A percentile compares a stretch with the other conserved stretches of the same genome.
phyloP scores from a whole-genome alignment of 768 basidiomycete species.

The Agaricus blazei region DNA sequence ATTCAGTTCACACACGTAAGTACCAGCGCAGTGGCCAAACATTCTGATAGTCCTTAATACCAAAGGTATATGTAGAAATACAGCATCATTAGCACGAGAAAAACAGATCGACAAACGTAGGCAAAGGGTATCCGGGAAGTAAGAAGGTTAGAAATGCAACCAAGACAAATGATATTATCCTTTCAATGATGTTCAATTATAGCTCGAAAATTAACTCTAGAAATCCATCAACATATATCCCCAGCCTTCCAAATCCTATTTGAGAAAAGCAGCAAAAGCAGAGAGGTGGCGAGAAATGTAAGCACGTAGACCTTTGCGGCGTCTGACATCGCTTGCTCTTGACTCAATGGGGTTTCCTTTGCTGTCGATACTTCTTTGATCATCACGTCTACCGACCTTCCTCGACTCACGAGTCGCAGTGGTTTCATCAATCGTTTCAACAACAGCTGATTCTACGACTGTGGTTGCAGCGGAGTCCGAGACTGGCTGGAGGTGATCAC shows the following conservation, averaged over 20 bases:
- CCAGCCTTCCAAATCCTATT: constrained; percentile 4
- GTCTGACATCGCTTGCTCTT: background rate
- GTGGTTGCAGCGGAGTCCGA: background rate
- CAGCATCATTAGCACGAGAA: background rate
- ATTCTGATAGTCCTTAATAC: background rate
- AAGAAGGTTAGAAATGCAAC: background rate
- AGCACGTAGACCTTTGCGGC: constrained; percentile 5
- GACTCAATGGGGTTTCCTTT: constrained; percentile 4
- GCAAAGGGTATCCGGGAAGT: background rate
- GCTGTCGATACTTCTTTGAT: constrained; percentile 10
- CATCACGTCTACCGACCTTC: background rate
- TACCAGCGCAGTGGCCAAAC: background rate
- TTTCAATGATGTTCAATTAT: background rate
- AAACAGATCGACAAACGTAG: background rate
- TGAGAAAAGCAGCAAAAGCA: constrained; percentile 11
- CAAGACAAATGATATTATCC: background rate
- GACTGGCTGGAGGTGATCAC: constrained; percentile 25
- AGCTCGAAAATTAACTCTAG: constrained; percentile 1
- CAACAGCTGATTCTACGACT: background rate
- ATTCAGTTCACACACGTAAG: background rate
- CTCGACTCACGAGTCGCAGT: too few species aligned
- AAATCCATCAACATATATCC: background rate
- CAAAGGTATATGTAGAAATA: constrained; percentile 6
- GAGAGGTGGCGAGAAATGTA: constrained; percentile 10
- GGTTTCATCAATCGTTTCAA: background rate